Evolutionary conservation across 1,284 basidiomycete species (phyloP).

Genomic region (Malassezia cuniculi): DNA sequence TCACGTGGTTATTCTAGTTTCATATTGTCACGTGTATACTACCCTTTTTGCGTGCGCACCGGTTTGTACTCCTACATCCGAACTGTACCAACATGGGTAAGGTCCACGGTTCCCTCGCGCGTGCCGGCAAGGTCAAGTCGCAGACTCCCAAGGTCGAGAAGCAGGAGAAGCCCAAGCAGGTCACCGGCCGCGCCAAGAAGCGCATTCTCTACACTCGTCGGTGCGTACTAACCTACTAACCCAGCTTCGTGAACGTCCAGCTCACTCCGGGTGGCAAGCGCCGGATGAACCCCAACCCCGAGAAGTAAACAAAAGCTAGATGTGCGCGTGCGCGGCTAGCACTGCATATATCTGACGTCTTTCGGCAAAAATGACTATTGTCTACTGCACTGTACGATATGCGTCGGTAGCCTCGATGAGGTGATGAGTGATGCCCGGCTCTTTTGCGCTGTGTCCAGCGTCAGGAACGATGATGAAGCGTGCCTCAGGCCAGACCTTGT

Average conservation of each 20-base stretch:
- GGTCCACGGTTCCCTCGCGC: slow-evolving; percentile 98
- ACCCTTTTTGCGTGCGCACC: slow-evolving; percentile 2
- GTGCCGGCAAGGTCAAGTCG: slow-evolving; percentile 98
- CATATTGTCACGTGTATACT: slow-evolving; percentile 2
- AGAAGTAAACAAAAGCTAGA: slow-evolving; percentile 44
- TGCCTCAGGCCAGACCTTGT: slow-evolving; percentile 27
- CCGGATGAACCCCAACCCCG: slow-evolving; percentile 56
- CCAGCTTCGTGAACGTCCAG: slow-evolving; percentile 86
- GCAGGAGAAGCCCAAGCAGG: slow-evolving; percentile 94
- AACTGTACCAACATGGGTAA: slow-evolving; percentile 48
- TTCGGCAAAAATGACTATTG: too few relatives aligned
- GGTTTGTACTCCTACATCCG: slow-evolving; percentile 7
- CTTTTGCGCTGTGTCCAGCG: slow-evolving; percentile 76
- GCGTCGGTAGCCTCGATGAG: slow-evolving; percentile 55
- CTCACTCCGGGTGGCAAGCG: slow-evolving; percentile 81
- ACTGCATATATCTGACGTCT: too few relatives aligned
- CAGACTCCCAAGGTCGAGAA: slow-evolving; percentile 81
- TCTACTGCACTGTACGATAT: slow-evolving; percentile 14
- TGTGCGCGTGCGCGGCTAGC: too few relatives aligned
- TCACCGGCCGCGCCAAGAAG: slow-evolving; percentile 93
- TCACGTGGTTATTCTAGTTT: slow-evolving; percentile 10
- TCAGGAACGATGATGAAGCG: slow-evolving; percentile 57
- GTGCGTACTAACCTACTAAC: slow-evolving; percentile 49
- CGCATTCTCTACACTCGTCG: slow-evolving; percentile 84
- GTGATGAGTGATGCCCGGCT: slow-evolving; percentile 60